Base-by-base conservation (phyloP, 768 basidiomycete species). In the Tephrocybe sp. region DNA sequence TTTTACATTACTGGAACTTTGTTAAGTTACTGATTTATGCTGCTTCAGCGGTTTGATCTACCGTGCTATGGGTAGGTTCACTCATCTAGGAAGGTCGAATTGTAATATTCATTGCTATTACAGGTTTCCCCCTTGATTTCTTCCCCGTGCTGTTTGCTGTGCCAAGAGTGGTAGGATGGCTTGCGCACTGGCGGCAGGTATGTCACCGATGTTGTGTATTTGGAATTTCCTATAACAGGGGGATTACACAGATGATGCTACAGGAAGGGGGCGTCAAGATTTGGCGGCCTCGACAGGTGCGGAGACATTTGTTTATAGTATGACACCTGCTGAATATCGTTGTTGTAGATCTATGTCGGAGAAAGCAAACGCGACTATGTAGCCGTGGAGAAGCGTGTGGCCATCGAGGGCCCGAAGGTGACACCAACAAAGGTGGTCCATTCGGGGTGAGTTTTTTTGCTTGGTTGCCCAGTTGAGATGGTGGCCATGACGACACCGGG, bases 61-160 rank as follows among this genome's bases (percentile, higher is more conserved):
- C 67, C 87, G 90, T 44, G 89, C 89, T 17, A 93, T 93, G 91
- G 91, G 89, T 90, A 66, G 57, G 45, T 32, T 33, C 30, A 33
- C 34, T 20, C 22, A 49, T 32, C 19, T 42, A 36, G 19, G 31
- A n/a, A 22, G 7, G 12, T 20, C 32, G 13, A 52, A 47, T 35
- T 49, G 36, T 40, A 32, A 53, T 35, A 45, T 31, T 46, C 35
- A 46, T 57, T 12, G n/a, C 14, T 32, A 52, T 56, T 26, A 38
- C 55, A 89, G 89, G 92, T 39, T 95, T 95, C 78, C 93, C 93
- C 1, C 77, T 89, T 57, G 93, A 96, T 70, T 95, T 89, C 68
- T 95, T 94, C 83, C 92, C 93, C 0, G 92, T 96, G 17, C 72
- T 96, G 30, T 96, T 96, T 62, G 92, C 86, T 16, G 92, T 96